A percentile compares a stretch with the other conserved stretches of the same genome.
Conservation (phyloP, 768 basidiomycete genomes). For the Neoboletus brunneissimus region DNA sequence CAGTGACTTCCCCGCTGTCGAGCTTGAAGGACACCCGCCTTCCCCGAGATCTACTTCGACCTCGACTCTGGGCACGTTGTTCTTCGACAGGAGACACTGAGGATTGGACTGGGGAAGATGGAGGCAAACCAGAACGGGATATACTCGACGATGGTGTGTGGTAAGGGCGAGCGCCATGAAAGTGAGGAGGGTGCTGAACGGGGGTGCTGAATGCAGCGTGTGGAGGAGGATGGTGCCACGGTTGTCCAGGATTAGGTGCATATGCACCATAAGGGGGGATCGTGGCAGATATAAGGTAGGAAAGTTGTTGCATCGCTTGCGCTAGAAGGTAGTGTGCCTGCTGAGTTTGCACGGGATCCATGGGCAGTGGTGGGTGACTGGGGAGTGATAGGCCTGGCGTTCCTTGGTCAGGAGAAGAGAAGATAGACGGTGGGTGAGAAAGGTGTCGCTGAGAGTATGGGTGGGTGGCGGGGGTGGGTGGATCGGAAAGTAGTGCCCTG, state of each 20-base stretch:
- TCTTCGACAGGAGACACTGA: constrained; percentile 35
- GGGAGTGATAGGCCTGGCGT: constrained; percentile 21
- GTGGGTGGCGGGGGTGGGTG: constrained; percentile 21
- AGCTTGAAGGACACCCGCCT: constrained; percentile 57
- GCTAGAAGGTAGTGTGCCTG: constrained; percentile 37
- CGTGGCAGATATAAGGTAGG: constrained; percentile 36
- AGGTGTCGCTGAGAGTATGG: constrained; percentile 17
- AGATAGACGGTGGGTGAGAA: constrained; percentile 15
- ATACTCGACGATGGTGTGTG: constrained; percentile 39
- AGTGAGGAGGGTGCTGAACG: constrained; percentile 13
- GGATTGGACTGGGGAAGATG: constrained; percentile 46
- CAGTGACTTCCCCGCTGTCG: constrained; percentile 24
- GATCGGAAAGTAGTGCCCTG: constrained; percentile 11
- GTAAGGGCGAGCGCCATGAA: constrained; percentile 18
- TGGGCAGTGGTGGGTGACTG: constrained; percentile 27
- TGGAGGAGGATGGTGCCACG: constrained; percentile 19
- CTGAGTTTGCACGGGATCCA: constrained; percentile 32
- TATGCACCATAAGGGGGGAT: constrained; percentile 27
- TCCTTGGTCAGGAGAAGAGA: constrained; percentile 17
- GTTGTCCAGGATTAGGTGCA: constrained; percentile 18
- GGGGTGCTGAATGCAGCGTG: constrained; percentile 7
- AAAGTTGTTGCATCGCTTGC: constrained; percentile 42
- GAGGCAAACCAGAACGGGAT: constrained; percentile 48
- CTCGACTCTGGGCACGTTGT: constrained; percentile 38
- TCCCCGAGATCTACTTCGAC: constrained; percentile 51